These are phyloP conservation scores for Candida broadrunensis DNA, from an alignment of 805 yeast genomes.

Conservation along the genomic window DNA sequence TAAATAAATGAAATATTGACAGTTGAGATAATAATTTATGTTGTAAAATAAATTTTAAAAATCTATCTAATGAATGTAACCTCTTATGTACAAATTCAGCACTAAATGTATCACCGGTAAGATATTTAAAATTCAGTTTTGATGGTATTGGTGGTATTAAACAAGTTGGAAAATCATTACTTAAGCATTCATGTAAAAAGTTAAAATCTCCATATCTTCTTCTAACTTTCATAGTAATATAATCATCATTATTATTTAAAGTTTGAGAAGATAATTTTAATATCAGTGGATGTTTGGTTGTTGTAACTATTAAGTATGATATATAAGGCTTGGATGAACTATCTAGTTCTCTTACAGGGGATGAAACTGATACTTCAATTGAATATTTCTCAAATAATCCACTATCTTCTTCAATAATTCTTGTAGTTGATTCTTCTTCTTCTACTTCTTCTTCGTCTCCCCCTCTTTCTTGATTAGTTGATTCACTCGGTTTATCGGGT, in stretches of 20 bases:
- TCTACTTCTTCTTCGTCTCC: slow-evolving; percentile 6
- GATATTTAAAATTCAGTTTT: slow-evolving; percentile 83
- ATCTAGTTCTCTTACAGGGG: slow-evolving; percentile 70
- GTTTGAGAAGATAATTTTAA: slow-evolving; percentile 22
- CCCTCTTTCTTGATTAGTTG: neutral
- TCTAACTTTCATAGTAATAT: slow-evolving; percentile 48
- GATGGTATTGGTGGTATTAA: slow-evolving; percentile 94
- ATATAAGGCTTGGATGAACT: slow-evolving; percentile 70
- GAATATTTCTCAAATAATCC: slow-evolving; percentile 11
- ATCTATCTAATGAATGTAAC: slow-evolving; percentile 75
- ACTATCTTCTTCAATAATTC: neutral
- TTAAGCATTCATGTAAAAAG: slow-evolving; percentile 68
- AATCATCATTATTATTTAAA: slow-evolving; percentile 7
- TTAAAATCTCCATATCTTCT: slow-evolving; percentile 88
- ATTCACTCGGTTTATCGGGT: neutral
- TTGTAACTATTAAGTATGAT: slow-evolving; percentile 65
- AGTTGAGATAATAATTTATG: slow-evolving; percentile 75
- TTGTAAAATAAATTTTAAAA: slow-evolving; percentile 64
- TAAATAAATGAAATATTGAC: slow-evolving; percentile 64
- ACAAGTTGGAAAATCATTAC: slow-evolving; percentile 78
- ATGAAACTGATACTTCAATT: slow-evolving; percentile 40
- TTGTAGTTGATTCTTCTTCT: neutral
- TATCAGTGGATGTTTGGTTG: slow-evolving; percentile 61
- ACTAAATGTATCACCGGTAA: slow-evolving; percentile 91
- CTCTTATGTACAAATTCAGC: slow-evolving; percentile 80